Evolutionary conservation across 495 filamentous ascomycete genomes (phyloP).

Genomic region (Aspergillus nanangensis): DNA sequence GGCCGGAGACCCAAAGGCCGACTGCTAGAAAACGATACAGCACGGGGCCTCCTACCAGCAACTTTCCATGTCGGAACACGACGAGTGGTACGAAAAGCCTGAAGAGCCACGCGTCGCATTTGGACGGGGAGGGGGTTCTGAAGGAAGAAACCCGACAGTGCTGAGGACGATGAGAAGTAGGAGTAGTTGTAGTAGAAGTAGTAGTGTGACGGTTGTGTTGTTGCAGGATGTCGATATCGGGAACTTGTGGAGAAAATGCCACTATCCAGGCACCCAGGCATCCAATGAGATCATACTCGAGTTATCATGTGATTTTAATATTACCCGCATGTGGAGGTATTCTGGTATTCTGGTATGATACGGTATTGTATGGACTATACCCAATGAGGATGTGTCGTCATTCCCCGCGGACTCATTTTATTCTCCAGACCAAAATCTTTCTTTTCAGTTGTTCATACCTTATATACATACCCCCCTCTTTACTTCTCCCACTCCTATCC

Average conservation of each 20-base stretch:
- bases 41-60: constrained; percentile 39
- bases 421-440: not conserved
- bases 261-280: constrained; percentile 8
- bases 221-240: too few relatives aligned
- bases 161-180: not conserved
- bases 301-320: constrained; percentile 8
- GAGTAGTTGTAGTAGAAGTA: too few relatives aligned
- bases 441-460: not conserved
- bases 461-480: not conserved
- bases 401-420: constrained; percentile 26
- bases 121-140: constrained; percentile 4
- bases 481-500: not conserved
- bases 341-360: too few relatives aligned
- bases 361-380: constrained; percentile 17
- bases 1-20: constrained; percentile 43
- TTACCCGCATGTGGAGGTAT: not conserved
- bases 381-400: constrained; percentile 33
- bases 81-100: constrained; percentile 59
- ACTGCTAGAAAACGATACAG: constrained; percentile 39
- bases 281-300: too few relatives aligned
- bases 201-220: too few relatives aligned
- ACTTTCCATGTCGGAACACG: constrained; percentile 51
- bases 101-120: constrained; percentile 65
- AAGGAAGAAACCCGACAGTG: not conserved
- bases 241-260: too few relatives aligned